A percentile compares a stretch with the other conserved stretches of the same genome.
phyloP scores from a whole-genome alignment of 2,329 filamentous ascomycete genomes.

The Sarocladiaceae sp. region DNA sequence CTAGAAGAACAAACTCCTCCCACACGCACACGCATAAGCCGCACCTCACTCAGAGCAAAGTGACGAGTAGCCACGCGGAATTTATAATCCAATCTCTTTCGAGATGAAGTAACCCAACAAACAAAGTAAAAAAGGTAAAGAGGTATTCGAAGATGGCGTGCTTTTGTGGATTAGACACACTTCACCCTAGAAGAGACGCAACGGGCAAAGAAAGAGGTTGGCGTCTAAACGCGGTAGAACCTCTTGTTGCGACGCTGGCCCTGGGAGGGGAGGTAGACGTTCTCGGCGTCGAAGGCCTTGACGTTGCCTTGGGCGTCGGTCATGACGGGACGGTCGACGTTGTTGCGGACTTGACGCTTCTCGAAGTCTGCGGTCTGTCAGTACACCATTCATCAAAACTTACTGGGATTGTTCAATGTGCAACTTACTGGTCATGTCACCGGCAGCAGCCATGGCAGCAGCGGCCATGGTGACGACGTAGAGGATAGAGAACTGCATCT shows the following conservation, averaged over 20 bases:
- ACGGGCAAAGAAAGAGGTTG: neutral
- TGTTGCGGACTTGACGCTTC: constrained; percentile 16
- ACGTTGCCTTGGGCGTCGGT: constrained; percentile 37
- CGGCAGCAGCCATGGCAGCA: constrained; percentile 35
- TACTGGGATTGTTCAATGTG: neutral
- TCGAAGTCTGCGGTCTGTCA: constrained; percentile 9
- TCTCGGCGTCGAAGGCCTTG: constrained; percentile 34
- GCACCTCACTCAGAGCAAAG: too few species aligned
- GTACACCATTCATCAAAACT: neutral
- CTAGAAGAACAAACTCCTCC: neutral
- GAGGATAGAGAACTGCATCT: constrained; percentile 49
- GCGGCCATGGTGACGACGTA: constrained; percentile 42
- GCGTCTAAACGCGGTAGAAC: neutral
- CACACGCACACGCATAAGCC: neutral
- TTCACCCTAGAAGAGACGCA: neutral
- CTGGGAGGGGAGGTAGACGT: constrained; percentile 24
- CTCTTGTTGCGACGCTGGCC: constrained; percentile 1
- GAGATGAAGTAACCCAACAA: too few species aligned
- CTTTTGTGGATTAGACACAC: too few species aligned
- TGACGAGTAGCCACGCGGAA: neutral
- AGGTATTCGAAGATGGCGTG: too few species aligned
- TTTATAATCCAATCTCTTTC: neutral
- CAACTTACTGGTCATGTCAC: neutral
- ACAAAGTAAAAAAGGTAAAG: neutral
- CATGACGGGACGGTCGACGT: constrained; percentile 41